Evolutionary conservation across 2,329 filamentous ascomycete genomes (phyloP), one percentile per base, ranked within the genome.

Genomic region (Neofusicoccum cordaticola): DNA sequence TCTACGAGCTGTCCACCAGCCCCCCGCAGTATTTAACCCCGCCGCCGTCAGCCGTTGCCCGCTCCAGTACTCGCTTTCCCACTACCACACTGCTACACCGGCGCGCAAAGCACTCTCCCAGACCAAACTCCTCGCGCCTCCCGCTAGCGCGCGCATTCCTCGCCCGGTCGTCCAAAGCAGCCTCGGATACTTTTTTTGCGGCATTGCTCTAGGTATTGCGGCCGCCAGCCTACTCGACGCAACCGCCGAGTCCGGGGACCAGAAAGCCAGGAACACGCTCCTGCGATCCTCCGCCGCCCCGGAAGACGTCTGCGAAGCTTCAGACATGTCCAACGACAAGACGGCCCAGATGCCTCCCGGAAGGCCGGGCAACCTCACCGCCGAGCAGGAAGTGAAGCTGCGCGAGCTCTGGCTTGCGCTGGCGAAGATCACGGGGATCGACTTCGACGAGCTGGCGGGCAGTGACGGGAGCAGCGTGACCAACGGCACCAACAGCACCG

Each of bases 401-500:
- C 90, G 90, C 72, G 90, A 96, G 77, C 85, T 98, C 69, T 99
- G 95, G 95, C 79, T 84, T 13, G 82, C 88, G 62, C 84, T 92
- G 19, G 63, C 45, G 19, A 64, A 64, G 62, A 52, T 63, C 11
- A 48, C 42, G 41, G 60, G 62, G 15, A 42, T 66, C n/a, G 4
- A 93, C 86, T 74, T 97, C 93, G 13, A 97, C 92, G 1, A 97
- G 84, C 71, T 93, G 89, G 72, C 92, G 86, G 13, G 93, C 93
- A 72, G 48, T 71, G 70, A 57, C 42, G 31, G 58, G 2, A 51
- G 35, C 62, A 3, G 71, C 73, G 12, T 65, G 67, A 19, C 65
- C 63, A 34, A 60, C 57, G 42, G 66, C 19, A 58, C 67, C 8
- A 17, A 34, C 22, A 27, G 15, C 3, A 44, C 53, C 7, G 22